phyloP scores from a whole-genome alignment of 495 filamentous ascomycete genomes.

The Haplographium delicatum region DNA sequence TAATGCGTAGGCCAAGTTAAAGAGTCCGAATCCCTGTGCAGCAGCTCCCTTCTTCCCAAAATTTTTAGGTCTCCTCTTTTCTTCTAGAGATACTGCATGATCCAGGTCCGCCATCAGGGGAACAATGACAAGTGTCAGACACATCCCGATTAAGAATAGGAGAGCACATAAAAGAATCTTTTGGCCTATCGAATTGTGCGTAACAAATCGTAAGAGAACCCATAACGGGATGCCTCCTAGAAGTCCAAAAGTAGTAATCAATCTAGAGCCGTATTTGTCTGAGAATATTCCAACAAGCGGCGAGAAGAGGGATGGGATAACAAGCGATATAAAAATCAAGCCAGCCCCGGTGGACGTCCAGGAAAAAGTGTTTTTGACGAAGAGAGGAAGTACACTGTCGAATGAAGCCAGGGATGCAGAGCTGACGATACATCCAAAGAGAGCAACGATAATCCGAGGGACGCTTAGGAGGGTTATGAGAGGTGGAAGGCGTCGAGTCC shows the following conservation, averaged over 20 bases:
- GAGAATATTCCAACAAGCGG: conserved; percentile 58
- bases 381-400: conserved; percentile 56
- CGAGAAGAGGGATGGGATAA: conserved; percentile 54
- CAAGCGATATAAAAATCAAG: conserved; percentile 64
- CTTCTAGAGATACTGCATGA: conserved; percentile 53
- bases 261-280: conserved; percentile 55
- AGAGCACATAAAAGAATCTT: conserved; percentile 66
- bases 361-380: conserved; percentile 55
- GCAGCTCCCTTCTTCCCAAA: conserved; percentile 52
- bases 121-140: conserved; percentile 50
- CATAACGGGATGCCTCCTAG: conserved; percentile 52
- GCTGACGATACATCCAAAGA: conserved; percentile 55
- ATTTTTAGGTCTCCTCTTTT: conserved; percentile 45
- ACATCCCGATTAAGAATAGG: conserved; percentile 52
- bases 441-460: conserved; percentile 46
- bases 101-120: conserved; percentile 63
- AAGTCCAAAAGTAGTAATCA: conserved; percentile 56
- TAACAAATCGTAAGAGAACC: conserved; percentile 61
- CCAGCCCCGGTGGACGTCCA: conserved; percentile 68
- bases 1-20: conserved; percentile 53
- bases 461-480: conserved; percentile 47
- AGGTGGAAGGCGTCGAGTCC: conserved; percentile 15
- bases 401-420: conserved; percentile 52
- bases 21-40: conserved; percentile 55
- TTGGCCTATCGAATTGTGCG: conserved; percentile 49